Base-by-base conservation (phyloP, 2,329 filamentous ascomycete genomes). In the Metarhizium brunneum region DNA sequence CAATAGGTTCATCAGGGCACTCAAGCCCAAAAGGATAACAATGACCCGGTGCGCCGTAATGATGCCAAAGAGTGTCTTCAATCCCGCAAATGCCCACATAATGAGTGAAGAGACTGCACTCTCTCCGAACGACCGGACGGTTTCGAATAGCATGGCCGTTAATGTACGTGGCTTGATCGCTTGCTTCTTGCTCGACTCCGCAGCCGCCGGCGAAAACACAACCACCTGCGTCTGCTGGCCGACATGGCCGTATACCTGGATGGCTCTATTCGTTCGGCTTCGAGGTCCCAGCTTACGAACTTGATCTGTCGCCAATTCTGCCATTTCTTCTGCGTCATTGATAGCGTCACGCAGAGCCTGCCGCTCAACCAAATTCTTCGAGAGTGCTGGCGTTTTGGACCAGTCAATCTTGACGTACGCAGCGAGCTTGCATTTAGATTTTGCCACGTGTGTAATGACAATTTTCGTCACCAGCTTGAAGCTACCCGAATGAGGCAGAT, bases 381-480 rank as follows among this genome's bases (percentile, higher is more conserved):
- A 80, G 47, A 86, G 72, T 0, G 79, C 76, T 11, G 85, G 85
- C 54, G 81, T 76, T 61, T 84, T 87, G 30, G 83, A 79, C 94
- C 94, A 97, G 62, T 90, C 88, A n/a, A 96, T 83, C 64, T 87
- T 88, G 54, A 86, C 88, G 71, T 90, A 95, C 47, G 97, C 83
- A 30, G 91, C 87, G 55, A 99, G 81, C 73, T 94, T 96, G 70
- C 90, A 95, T 69, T 87, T 91, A 13, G 89, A 91, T 72, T 97
- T 97, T 53, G 90, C 85, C 58, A 92, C 81, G 66, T 97, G 90
- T 2, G 94, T 96, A 59, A 99, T 94, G 60, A 96, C 90, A 59
- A 96, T 85, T 71, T 96, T 96, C 61, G 84, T 92, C 56, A 95
- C 83, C 25, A 96, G 76, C 63, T 86, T 86, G 72, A 97, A 95